Evolutionary conservation across 768 basidiomycete species (phyloP).

Genomic region (Xerocomellus amylosporus): DNA sequence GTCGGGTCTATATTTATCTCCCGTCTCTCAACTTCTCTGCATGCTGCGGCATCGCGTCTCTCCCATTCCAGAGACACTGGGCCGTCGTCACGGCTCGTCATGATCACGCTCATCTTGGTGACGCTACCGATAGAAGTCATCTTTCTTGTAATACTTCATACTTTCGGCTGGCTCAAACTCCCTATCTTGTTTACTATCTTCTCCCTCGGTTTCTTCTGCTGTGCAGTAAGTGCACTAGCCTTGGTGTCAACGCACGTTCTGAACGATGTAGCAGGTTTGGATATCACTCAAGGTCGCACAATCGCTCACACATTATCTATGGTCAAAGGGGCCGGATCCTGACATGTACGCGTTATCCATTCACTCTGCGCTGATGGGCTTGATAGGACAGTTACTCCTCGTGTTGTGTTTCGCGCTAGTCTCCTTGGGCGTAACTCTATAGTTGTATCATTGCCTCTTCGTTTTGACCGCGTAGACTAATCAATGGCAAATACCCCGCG

Average conservation of each 20-base stretch:
- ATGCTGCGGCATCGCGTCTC: slow-evolving; percentile 38
- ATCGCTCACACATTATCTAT: slow-evolving; percentile 68
- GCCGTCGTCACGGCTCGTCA: slow-evolving; percentile 52
- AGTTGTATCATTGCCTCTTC: not conserved
- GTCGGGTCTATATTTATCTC: slow-evolving; percentile 92
- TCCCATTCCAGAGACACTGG: slow-evolving; percentile 8
- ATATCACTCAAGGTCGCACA: slow-evolving; percentile 68
- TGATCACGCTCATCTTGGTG: slow-evolving; percentile 66
- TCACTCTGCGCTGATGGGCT: slow-evolving; percentile 85
- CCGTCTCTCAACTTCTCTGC: slow-evolving; percentile 84
- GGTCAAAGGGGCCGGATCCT: slow-evolving; percentile 76
- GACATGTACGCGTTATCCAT: slow-evolving; percentile 94
- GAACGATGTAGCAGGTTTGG: slow-evolving; percentile 44
- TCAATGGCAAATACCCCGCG: not conserved
- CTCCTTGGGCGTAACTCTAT: slow-evolving; percentile 35
- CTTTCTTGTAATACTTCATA: slow-evolving; percentile 64
- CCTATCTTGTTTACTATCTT: slow-evolving; percentile 66
- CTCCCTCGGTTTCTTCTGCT: slow-evolving; percentile 68
- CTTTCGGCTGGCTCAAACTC: slow-evolving; percentile 75
- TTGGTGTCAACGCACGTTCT: not conserved
- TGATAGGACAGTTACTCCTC: slow-evolving; percentile 77
- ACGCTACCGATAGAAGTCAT: slow-evolving; percentile 78
- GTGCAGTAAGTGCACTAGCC: slow-evolving; percentile 54
- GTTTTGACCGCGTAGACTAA: not conserved
- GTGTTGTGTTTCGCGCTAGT: slow-evolving; percentile 74